Base-by-base conservation (phyloP, 2,329 filamentous ascomycete genomes). In the Xylariaceae sp. region DNA sequence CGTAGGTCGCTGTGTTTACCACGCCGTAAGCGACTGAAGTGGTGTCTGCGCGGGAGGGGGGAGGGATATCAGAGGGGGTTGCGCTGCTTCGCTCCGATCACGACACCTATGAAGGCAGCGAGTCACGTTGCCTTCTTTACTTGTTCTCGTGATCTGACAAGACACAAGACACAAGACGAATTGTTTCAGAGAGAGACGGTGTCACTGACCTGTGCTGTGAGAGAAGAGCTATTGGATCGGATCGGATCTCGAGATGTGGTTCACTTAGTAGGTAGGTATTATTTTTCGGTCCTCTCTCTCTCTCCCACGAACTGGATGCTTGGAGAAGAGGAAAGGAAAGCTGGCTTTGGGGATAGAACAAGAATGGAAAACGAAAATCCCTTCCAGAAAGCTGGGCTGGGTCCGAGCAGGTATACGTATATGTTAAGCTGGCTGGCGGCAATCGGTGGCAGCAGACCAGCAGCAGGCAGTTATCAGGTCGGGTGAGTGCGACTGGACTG, bases 151-250 rank as follows among this genome's bases (percentile, higher is more conserved):
- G 54, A 59, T 55, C 55, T 53, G 60, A 62, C 57, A 61, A 61
- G 61, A 64, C 7, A 8, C 10, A 10, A 18, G 8, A 10, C 17
- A 11, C 2, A 18, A 23, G 13, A 10, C 6, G 13, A 49, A 49
- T 9, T 64, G 65, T 62, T 61, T 51, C 63, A 55, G 5, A 15
- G 52, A 62, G 64, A 58, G 62, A 62, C 63, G 34, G 51, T 56
- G 18, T 44, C 61, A 69, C 67, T 69, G 66, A 70, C 68, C 69
- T 67, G 23, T 30, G 23, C 23, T 41, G 64, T 66, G 60, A 61
- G 63, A 63, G 62, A 30, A 30, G 23, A 30, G 23, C 23, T 30
- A 30, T 30, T 30, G 23, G 23, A 9, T 41, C 37, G 37, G 23
- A 30, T 30, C 37, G 37, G 37, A 41, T 41, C 37, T 41, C 37